phyloP scores from a whole-genome alignment of 768 basidiomycete genomes.

The Termitomyces sp. region DNA sequence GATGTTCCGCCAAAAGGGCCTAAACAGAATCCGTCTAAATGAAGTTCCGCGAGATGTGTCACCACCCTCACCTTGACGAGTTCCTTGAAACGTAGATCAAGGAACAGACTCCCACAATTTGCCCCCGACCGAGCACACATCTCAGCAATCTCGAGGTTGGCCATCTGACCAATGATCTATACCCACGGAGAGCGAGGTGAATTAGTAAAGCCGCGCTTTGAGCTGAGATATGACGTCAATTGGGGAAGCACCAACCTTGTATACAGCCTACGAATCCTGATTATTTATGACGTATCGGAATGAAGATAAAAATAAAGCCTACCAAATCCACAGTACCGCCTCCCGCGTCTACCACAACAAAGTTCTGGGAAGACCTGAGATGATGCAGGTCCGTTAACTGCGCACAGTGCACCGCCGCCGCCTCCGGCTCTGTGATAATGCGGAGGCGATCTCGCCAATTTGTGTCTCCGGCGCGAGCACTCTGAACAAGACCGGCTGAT shows the following conservation, averaged over 20 bases:
- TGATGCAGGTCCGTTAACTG: conserved; percentile 78
- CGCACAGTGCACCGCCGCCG: conserved; percentile 89
- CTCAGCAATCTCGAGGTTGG: conserved; percentile 87
- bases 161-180: conserved; percentile 73
- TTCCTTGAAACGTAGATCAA: conserved; percentile 83
- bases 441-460: conserved; percentile 78
- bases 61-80: conserved; percentile 53
- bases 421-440: conserved; percentile 83
- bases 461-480: conserved; percentile 62
- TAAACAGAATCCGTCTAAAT: conserved; percentile 5
- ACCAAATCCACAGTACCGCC: conserved; percentile 65
- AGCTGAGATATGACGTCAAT: neutral
- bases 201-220: neutral
- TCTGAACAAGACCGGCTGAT: conserved; percentile 73
- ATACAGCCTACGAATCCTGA: conserved; percentile 38
- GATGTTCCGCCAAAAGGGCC: conserved; percentile 74
- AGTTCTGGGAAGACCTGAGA: conserved; percentile 76
- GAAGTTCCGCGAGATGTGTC: conserved; percentile 1
- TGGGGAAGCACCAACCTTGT: conserved; percentile 38
- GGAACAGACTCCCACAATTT: conserved; percentile 84
- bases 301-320: conserved; percentile 13
- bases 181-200: conserved; percentile 18
- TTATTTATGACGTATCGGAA: conserved; percentile 20
- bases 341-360: conserved; percentile 91
- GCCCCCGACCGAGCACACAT: conserved; percentile 85